Conservation (phyloP, 2,329 filamentous ascomycete genomes). For the Microsporum ferrugineum region DNA sequence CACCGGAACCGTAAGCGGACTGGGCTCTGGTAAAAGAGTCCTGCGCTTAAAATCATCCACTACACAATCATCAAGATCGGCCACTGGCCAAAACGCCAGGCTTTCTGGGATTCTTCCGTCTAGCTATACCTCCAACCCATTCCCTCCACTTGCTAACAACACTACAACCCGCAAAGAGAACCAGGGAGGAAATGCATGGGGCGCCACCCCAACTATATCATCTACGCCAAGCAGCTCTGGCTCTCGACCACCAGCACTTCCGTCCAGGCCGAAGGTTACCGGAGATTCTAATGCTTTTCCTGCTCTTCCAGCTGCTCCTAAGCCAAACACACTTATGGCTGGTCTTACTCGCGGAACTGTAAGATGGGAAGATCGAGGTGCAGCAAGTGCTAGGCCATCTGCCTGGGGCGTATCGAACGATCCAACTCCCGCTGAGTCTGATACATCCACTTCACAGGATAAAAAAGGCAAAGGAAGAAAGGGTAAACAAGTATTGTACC, state of each 20-base stretch:
- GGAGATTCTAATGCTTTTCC: conserved; percentile 58
- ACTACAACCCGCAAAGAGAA: conserved; percentile 16
- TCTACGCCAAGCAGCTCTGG: conserved; percentile 19
- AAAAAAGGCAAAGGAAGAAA: conserved; percentile 15
- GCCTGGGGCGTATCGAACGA: conserved; percentile 27
- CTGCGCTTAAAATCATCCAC: conserved; percentile 59
- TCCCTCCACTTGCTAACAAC: conserved; percentile 33
- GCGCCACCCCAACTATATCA: conserved; percentile 16
- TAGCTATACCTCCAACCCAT: conserved; percentile 26
- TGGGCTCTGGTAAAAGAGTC: conserved; percentile 51
- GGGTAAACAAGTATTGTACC: conserved; percentile 29
- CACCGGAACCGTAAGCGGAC: conserved; percentile 40
- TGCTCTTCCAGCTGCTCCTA: conserved; percentile 67
- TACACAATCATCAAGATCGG: conserved; percentile 52
- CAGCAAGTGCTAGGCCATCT: conserved; percentile 19
- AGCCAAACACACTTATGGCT: conserved; percentile 46
- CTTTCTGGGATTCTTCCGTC: conserved; percentile 29
- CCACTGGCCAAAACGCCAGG: conserved; percentile 48
- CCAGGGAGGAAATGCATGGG: conserved; percentile 17
- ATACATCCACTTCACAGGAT: conserved; percentile 12
- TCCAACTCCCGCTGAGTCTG: conserved; percentile 16
- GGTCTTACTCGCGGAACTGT: conserved; percentile 38
- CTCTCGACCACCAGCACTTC: conserved; percentile 20
- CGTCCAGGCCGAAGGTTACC: conserved; percentile 19
- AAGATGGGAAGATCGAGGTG: conserved; percentile 31